Conservation (phyloP, 352 stramenopile species). For the Globisporangium apiculatum region DNA sequence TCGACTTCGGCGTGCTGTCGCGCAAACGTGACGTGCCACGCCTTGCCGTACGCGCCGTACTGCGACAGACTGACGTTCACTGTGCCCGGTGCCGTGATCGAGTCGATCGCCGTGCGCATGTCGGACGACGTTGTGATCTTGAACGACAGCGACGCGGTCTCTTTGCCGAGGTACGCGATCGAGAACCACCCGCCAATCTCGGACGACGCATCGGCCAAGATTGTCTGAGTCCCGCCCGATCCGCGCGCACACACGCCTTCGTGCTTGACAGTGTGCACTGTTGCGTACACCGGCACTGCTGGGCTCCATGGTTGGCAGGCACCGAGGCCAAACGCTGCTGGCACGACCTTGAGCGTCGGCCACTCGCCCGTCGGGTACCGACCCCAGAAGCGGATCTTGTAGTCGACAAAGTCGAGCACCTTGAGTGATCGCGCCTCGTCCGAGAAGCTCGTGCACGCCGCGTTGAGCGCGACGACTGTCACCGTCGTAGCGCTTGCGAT, state of each 20-base stretch:
- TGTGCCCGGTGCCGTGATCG: conserved; percentile 62
- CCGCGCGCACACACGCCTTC: conserved; percentile 49
- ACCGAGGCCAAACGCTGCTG: conserved; percentile 24
- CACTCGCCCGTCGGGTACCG: conserved; percentile 60
- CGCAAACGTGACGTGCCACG: conserved; percentile 91
- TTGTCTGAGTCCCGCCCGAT: conserved; percentile 49
- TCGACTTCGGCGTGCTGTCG: conserved; percentile 49
- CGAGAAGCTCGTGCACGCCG: conserved; percentile 32
- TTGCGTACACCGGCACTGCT: conserved; percentile 30
- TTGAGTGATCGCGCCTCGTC: conserved; percentile 39
- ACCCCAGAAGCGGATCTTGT: conserved; percentile 65
- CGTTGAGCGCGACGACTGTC: conserved; percentile 18
- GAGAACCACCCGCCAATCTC: conserved; percentile 88
- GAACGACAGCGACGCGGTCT: conserved; percentile 59
- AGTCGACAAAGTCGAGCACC: conserved; percentile 64
- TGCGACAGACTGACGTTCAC: conserved; percentile 80
- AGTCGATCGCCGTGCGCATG: conserved; percentile 85
- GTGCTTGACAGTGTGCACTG: conserved; percentile 63
- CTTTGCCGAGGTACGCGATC: conserved; percentile 81
- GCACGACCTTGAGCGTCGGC: conserved; percentile 60
- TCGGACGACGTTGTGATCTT: conserved; percentile 70
- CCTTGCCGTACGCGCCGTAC: conserved; percentile 60
- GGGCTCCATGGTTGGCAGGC: conserved; percentile 24
- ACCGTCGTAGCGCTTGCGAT: conserved; percentile 16
- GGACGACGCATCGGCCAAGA: conserved; percentile 64